A percentile compares a stretch with the other conserved stretches of the same genome.
Conservation (phyloP, 257 asterid genomes). For the Ocimum tenuiflorum region DNA sequence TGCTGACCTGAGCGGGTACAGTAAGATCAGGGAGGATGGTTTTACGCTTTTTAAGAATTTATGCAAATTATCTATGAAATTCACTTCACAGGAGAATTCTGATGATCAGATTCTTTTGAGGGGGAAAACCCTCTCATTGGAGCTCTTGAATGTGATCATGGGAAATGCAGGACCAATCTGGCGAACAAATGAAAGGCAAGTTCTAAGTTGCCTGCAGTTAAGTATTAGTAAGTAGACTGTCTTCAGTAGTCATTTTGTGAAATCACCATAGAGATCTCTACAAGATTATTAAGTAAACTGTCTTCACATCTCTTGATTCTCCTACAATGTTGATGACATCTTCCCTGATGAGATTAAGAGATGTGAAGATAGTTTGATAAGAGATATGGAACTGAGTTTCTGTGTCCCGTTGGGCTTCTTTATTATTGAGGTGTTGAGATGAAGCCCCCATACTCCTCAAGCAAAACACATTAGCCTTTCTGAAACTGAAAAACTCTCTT, state of each 20-base stretch:
- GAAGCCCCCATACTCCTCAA: neutral
- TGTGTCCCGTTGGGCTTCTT: neutral
- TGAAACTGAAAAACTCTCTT: slow-evolving; percentile 14
- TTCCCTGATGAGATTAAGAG: neutral
- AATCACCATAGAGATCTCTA: neutral
- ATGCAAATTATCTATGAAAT: slow-evolving; percentile 94
- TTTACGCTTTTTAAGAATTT: slow-evolving; percentile 83
- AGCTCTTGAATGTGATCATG: slow-evolving; percentile 88
- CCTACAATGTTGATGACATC: neutral
- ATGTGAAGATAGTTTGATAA: slow-evolving; percentile 5
- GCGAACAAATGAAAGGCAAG: slow-evolving; percentile 89
- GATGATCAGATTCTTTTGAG: slow-evolving; percentile 94
- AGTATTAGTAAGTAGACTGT: neutral
- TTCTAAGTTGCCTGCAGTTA: slow-evolving; percentile 11
- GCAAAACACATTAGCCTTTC: slow-evolving; percentile 21
- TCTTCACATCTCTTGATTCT: neutral
- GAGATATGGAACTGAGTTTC: neutral
- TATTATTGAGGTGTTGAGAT: too few relatives aligned
- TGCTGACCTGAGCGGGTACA: slow-evolving; percentile 44
- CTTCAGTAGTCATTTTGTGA: slow-evolving; percentile 8
- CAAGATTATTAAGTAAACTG: too few relatives aligned
- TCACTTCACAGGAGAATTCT: slow-evolving; percentile 72
- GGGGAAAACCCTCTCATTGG: slow-evolving; percentile 86
- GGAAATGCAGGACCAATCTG: slow-evolving; percentile 84
- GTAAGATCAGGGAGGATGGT: slow-evolving; percentile 85